Conservation (phyloP, 768 basidiomycete genomes). For the Boletus rubroflammeus region DNA sequence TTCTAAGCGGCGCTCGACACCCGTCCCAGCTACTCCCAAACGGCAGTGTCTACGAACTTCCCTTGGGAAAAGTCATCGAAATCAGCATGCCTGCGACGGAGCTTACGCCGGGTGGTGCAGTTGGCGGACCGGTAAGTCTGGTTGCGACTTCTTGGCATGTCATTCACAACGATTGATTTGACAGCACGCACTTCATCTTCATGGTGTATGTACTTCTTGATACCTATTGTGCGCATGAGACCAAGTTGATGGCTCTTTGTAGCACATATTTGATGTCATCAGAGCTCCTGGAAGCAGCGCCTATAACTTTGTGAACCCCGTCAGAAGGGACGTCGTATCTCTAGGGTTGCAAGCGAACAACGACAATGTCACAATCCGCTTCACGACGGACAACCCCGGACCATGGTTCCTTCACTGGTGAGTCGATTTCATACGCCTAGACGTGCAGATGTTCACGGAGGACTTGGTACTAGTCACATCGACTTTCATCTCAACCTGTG, state of each 20-base stretch:
- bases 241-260: neutral
- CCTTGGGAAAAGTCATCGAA: conserved; percentile 43
- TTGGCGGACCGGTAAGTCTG: conserved; percentile 13
- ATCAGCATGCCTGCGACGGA: conserved; percentile 34
- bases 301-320: conserved; percentile 49
- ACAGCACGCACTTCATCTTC: conserved; percentile 41
- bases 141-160: neutral
- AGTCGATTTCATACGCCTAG: neutral
- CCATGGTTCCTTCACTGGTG: conserved; percentile 25
- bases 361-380: conserved; percentile 50
- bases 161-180: neutral
- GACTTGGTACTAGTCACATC: conserved; percentile 14
- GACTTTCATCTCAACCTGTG: conserved; percentile 22
- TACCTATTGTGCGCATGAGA: neutral
- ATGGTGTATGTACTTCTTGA: conserved; percentile 35
- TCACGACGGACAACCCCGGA: conserved; percentile 57
- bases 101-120: neutral
- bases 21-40: conserved; percentile 38
- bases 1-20: conserved; percentile 34
- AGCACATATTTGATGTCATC: conserved; percentile 43
- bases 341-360: conserved; percentile 25
- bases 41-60: conserved; percentile 41
- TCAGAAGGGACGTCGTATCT: conserved; percentile 47
- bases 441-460: neutral
- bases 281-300: conserved; percentile 35